Base-by-base conservation (phyloP, 1,284 basidiomycete genomes). In the Amylostereum areolatum region DNA sequence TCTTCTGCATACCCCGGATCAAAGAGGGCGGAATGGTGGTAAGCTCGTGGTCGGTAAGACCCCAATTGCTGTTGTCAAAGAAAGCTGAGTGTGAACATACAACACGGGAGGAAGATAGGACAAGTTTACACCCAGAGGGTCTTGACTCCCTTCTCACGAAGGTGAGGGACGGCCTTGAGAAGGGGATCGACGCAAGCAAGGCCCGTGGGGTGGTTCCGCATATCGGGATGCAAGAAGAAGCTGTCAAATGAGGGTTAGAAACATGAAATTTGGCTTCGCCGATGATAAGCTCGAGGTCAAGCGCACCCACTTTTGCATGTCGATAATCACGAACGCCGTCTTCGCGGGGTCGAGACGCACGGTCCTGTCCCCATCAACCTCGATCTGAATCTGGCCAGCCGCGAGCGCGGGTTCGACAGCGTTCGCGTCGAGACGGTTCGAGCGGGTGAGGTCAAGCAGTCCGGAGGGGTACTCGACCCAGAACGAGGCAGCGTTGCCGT, bases 391-490 rank as follows among this genome's bases (percentile, higher is more conserved):
- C 53, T 83, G 78, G 34, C 53, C 55, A 5, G 55, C 48, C 8
- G 49, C 52, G 50, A 47, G 49, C 49, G 54, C 43, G 35, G 47
- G 49, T 36, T 52, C 48, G 27, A 8, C 39, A 11, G n/a, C 31
- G 40, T 46, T 51, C 28, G 54, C 35, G 7, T 55, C 54, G 24
- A 77, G 63, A 54, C 71, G 77, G 43, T 60, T 58, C 11, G 68
- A 68, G 40, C 81, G 73, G 18, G 81, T 76, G 43, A 85, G 64
- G 60, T 85, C 81, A 31, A 85, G 64, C 30, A 84, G 70, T 1
- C 82, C 82, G 27, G 70, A 72, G 4, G 82, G 80, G 58, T 83
- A 84, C 61, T 85, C 83, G 33, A 82, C 76, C 83, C 82, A 85
- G 62, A 80, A 85, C 5, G 70, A 73, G 5, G 67, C 62, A n/a